phyloP scores from a whole-genome alignment of 1,139 yeast genomes.

The Saccharomyces uvarum region DNA sequence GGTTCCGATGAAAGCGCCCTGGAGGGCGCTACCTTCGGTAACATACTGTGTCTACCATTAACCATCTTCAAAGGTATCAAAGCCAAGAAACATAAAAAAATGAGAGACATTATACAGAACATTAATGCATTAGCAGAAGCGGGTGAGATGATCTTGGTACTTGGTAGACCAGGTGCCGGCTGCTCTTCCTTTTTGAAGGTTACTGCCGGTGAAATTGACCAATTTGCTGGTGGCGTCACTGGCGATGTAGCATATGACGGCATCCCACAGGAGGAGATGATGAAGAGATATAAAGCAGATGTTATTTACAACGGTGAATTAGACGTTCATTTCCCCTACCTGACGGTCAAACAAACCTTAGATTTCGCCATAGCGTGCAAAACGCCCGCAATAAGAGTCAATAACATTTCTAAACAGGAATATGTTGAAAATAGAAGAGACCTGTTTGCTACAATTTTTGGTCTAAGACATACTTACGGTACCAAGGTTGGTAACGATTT shows the following conservation, averaged over 20 bases:
- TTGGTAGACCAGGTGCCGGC: slow-evolving; percentile 66
- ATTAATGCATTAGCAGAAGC: slow-evolving; percentile 41
- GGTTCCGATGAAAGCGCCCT: slow-evolving; percentile 46
- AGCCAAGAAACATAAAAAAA: slow-evolving; percentile 13
- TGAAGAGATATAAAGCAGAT: slow-evolving; percentile 41
- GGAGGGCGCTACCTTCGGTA: slow-evolving; percentile 43
- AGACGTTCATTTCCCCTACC: slow-evolving; percentile 48
- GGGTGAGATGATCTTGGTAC: slow-evolving; percentile 54
- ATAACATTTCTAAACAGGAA: slow-evolving; percentile 35
- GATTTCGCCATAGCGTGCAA: slow-evolving; percentile 36
- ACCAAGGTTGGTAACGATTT: slow-evolving; percentile 67
- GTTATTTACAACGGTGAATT: slow-evolving; percentile 47
- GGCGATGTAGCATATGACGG: slow-evolving; percentile 43
- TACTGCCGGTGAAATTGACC: slow-evolving; percentile 42
- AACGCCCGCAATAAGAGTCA: slow-evolving; percentile 37
- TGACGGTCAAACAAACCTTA: slow-evolving; percentile 46
- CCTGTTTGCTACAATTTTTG: slow-evolving; percentile 46
- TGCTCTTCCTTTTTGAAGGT: slow-evolving; percentile 53
- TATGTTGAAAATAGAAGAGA: slow-evolving; percentile 46
- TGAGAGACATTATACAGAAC: slow-evolving; percentile 40
- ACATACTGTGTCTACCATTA: slow-evolving; percentile 38
- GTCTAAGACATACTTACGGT: slow-evolving; percentile 56
- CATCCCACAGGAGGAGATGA: slow-evolving; percentile 42
- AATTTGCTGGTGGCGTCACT: slow-evolving; percentile 31
- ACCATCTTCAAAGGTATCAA: slow-evolving; percentile 24